phyloP scores from a whole-genome alignment of 164 flowering plant species.

The Liriodendron chinense region DNA sequence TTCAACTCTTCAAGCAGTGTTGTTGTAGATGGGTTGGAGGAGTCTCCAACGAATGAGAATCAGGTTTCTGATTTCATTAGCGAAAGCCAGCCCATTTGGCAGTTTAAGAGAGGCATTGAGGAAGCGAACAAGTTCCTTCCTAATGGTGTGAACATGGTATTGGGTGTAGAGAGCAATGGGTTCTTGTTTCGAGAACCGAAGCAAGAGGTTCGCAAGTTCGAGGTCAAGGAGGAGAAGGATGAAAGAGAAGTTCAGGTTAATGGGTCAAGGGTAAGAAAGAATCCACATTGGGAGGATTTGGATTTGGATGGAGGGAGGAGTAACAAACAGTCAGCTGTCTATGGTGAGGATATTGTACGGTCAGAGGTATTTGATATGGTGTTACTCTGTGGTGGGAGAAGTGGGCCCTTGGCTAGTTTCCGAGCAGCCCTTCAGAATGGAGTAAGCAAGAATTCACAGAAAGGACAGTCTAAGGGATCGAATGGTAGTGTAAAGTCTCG shows the following conservation, averaged over 20 bases:
- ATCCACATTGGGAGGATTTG: slow-evolving; percentile 33
- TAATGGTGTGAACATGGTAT: slow-evolving; percentile 9
- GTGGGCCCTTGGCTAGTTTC: slow-evolving; percentile 10
- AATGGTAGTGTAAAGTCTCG: slow-evolving; percentile 44
- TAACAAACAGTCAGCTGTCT: slow-evolving; percentile 58
- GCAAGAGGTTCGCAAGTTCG: slow-evolving; percentile 8
- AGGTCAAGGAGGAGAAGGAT: slow-evolving; percentile 23
- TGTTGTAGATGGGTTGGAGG: slow-evolving; percentile 39
- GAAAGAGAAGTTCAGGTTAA: slow-evolving; percentile 15
- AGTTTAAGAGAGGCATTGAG: slow-evolving; percentile 65
- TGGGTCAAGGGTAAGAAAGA: slow-evolving; percentile 47
- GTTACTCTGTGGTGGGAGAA: slow-evolving; percentile 44
- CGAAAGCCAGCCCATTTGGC: slow-evolving; percentile 52
- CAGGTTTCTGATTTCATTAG: slow-evolving; percentile 33
- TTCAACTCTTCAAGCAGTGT: slow-evolving; percentile 38
- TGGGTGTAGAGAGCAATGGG: slow-evolving; percentile 21
- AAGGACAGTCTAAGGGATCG: slow-evolving; percentile 42
- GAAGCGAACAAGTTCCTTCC: slow-evolving; percentile 76
- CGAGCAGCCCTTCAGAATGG: slow-evolving; percentile 41
- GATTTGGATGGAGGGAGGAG: slow-evolving; percentile 51
- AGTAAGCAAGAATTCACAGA: slow-evolving; percentile 27
- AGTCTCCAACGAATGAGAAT: slow-evolving; percentile 43
- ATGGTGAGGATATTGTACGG: slow-evolving; percentile 28
- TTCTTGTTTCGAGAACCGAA: slow-evolving; percentile 6
- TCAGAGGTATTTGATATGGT: slow-evolving; percentile 58